Base-by-base conservation (phyloP, 495 filamentous ascomycete genomes). In the Penicillium canescens region DNA sequence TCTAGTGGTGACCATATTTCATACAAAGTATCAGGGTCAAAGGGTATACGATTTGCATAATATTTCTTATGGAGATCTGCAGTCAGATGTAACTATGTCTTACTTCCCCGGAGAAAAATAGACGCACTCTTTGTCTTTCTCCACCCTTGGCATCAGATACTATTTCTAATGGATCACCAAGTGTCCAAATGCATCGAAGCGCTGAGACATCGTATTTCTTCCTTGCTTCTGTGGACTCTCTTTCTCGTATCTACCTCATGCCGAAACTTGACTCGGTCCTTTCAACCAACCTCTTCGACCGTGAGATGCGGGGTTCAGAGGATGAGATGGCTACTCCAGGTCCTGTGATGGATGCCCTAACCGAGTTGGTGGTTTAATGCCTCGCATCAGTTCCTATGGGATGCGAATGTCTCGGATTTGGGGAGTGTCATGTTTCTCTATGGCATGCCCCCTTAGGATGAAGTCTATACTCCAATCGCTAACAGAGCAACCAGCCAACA, bases 1-100 rank as follows among this genome's bases (percentile, higher is more conserved):
- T 28, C 33, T 37, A 43, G 31, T 3, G 31, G 18, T 24, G 12
- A 7, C 3, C 1, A 35, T n/a, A 12, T 42, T 20, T 7, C 24
- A n/a, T n/a, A 4, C 24, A 26, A 26, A 18, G 18, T 18, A 18
- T 18, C 18, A 18, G 1, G 18, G 18, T 18, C 18, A 18, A 18
- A 18, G 18, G 1, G 18, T 18, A 18, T 18, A 18, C 18, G 18
- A 1, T 18, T 18, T 18, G 18, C 18, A 18, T 18, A 18, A 18
- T 18, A 18, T 1, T 18, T 18, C 18, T 18, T 18, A 24, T 24
- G 28, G 28, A 31, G 56, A 52, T 34, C 54, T 51, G 47, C 52
- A 40, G 52, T 54, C 50, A 50, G 42, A 68, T 69, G 66, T 66
- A 66, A 66, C 63, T 52, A 24, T 62, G 66, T 69, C 66, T 69